Base-by-base conservation (phyloP, 805 yeast species). In the Yamadazyma ubonensis region DNA sequence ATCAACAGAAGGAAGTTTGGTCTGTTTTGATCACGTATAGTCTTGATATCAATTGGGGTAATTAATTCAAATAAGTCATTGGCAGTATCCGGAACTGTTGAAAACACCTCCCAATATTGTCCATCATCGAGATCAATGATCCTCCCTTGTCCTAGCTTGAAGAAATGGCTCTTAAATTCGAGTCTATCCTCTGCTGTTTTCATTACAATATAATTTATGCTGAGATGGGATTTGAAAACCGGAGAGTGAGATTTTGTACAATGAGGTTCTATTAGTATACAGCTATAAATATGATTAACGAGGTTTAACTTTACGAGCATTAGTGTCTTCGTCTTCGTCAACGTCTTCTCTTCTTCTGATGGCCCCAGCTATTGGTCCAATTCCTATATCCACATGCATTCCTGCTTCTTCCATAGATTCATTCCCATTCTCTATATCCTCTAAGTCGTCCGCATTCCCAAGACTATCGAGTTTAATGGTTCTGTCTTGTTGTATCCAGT, bases 151-250 rank as follows among this genome's bases (percentile, higher is more conserved):
- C 78, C 75, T 19, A 86, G 71, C 46, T 70, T 67, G 52, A 73
- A 72, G 45, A 85, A 75, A 52, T 80, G 86, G 52, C 73, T 74
- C 55, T 77, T 79, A 58, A 78, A 75, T 39, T 68, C 66, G 27
- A 76, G 63, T 53, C 73, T 82, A 17, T 90, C 85, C 42, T 85
- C 91, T n/a, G 82, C 67, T 22, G 82, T 75, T 29, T 83, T 89
- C 95, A 87, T 87, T 16, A 27, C 15, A n/a, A n/a, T 23, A 23
- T 10, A 23, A 23, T 23, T 23, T 23, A n/a, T n/a, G n/a, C 30
- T 28, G 17, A 28, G 18, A 14, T 28, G 12, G 26, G 7, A 23
- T 12, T 23, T 10, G n/a, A 23, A 23, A 23, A 23, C n/a, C 26
- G 26, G 26, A 23, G 30, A 28, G 30, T 28, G 30, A 27, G 30